Percentiles rank a stretch among this genome's conserved stretches.
Evolutionary conservation across 2,329 filamentous ascomycete species (phyloP).

Genomic region (Raffaelea deltoideospora): DNA sequence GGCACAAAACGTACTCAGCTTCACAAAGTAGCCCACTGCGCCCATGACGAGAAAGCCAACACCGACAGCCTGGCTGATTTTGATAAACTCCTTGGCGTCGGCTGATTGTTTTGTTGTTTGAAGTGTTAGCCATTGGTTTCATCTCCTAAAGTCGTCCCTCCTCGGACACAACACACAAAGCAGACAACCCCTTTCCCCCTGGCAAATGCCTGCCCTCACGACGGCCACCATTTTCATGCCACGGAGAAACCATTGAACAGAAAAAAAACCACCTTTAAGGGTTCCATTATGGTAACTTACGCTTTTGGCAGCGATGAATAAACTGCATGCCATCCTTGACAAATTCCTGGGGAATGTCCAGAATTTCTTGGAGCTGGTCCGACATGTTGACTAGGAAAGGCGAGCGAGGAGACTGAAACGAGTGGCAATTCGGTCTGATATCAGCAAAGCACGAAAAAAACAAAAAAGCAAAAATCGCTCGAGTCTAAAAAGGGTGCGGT

Average conservation of each 20-base stretch:
- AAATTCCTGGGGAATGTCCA: constrained; percentile 54
- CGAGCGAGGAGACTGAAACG: background rate
- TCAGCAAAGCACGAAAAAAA: background rate
- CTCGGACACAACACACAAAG: too few species aligned
- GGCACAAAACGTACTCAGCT: constrained; percentile 40
- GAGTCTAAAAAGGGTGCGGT: constrained; percentile 3
- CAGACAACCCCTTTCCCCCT: too few species aligned
- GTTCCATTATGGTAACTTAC: too few species aligned
- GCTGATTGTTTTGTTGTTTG: too few species aligned
- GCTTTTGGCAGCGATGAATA: constrained; percentile 47
- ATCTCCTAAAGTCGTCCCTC: too few species aligned
- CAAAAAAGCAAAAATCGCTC: too few species aligned
- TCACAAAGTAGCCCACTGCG: constrained; percentile 54
- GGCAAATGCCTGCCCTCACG: too few species aligned
- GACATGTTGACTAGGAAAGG: constrained; percentile 30
- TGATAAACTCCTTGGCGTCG: constrained; percentile 38
- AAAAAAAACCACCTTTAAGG: too few species aligned
- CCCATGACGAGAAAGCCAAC: constrained; percentile 59
- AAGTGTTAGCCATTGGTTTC: too few species aligned
- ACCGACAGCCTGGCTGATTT: constrained; percentile 42
- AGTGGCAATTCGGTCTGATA: background rate
- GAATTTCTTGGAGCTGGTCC: constrained; percentile 54
- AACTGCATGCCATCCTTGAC: constrained; percentile 47
- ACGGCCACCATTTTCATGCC: too few species aligned
- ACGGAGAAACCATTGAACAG: too few species aligned